Base-by-base conservation (phyloP, 768 basidiomycete genomes). In the Dendrothele bispora region DNA sequence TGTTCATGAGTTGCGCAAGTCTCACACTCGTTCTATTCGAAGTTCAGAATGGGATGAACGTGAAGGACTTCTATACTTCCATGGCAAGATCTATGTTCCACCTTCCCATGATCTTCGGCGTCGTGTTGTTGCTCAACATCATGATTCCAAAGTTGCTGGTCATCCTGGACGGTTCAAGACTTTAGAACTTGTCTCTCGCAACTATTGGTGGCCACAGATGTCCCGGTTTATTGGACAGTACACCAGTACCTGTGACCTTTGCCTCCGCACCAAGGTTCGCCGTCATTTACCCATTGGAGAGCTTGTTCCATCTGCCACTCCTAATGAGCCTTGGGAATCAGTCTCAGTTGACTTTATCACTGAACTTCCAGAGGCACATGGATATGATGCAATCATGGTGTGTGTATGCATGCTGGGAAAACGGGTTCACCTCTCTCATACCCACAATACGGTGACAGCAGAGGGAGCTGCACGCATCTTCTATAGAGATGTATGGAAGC, bases 341-440 rank as follows among this genome's bases (percentile, higher is more conserved):
- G 62, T 74, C 3, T 62, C 65, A 0, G 61, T 67, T 37, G 72
- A 79, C 43, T 59, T 68, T 34, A 68, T 75, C 41, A 52, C 47
- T 1, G 51, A 63, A 10, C 57, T 76, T 0, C 74, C 71, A 0
- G 38, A 50, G 3, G 59, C 61, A n/a, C n/a, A n/a, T n/a, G n/a
- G n/a, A n/a, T n/a, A n/a, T n/a, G n/a, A n/a, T n/a, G n/a, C n/a
- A n/a, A n/a, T n/a, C n/a, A n/a, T n/a, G n/a, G n/a, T n/a, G n/a
- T n/a, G 71, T 45, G 53, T 57, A 0, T 58, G 62, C 11, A 28
- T 48, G 2, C 45, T 59, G 7, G 53, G 49, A 1, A 63, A 63
- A 38, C 49, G 46, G 40, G 52, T 55, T 2, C 47, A 45, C 10
- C 40, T 60, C 43, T 57, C 65, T 4, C 62, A 62, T 0, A 51